phyloP scores from a whole-genome alignment of 805 yeast genomes.

The Starmera dryadoides region DNA sequence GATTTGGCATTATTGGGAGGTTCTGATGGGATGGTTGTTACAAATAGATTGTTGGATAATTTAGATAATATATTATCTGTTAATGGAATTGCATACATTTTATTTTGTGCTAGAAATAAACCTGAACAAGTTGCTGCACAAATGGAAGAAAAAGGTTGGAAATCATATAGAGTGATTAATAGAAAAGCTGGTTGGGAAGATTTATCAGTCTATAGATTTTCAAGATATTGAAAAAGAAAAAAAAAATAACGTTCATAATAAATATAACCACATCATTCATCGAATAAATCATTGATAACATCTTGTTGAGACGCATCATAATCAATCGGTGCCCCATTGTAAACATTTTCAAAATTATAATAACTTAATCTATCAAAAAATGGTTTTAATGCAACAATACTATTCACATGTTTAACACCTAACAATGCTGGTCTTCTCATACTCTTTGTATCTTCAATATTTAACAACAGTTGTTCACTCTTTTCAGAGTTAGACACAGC shows the following conservation, averaged over 20 bases:
- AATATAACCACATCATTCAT: not conserved
- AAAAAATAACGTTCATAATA: not conserved
- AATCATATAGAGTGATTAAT: constrained; percentile 40
- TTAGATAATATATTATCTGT: constrained; percentile 46
- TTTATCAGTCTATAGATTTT: constrained; percentile 64
- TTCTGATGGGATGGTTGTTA: constrained; percentile 80
- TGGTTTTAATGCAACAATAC: constrained; percentile 42
- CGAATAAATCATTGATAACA: constrained; percentile 49
- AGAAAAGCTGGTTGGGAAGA: constrained; percentile 97
- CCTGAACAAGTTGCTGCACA: constrained; percentile 51
- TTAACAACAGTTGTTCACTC: constrained; percentile 8
- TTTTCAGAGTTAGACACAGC: constrained; percentile 13
- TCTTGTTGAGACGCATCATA: constrained; percentile 45
- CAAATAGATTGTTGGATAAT: constrained; percentile 51
- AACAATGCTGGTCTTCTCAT: constrained; percentile 27
- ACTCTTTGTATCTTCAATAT: constrained; percentile 12
- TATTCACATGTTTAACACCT: constrained; percentile 32
- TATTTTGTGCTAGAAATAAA: constrained; percentile 87
- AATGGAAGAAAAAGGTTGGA: constrained; percentile 50
- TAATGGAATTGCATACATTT: constrained; percentile 74
- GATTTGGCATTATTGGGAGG: constrained; percentile 93
- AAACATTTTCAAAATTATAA: constrained; percentile 58
- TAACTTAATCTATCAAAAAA: constrained; percentile 65
- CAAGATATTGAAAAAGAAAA: constrained; percentile 2
- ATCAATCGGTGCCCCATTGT: constrained; percentile 40